These are phyloP conservation scores for Scheffersomyces titani DNA, from an alignment of 1,139 yeast genomes.

Conservation along the genomic window DNA sequence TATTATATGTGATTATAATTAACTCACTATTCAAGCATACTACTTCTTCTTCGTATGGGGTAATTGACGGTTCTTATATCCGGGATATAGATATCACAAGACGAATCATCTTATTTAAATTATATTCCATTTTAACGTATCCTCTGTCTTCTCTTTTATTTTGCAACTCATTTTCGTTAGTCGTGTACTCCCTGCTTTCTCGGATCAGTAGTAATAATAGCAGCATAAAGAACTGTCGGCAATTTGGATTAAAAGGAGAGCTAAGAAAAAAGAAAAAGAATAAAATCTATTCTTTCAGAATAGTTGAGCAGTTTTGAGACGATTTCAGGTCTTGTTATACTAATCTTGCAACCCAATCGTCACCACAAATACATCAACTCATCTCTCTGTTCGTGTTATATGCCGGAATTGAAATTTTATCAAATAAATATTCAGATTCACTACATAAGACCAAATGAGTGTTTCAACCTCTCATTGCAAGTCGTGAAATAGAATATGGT, in stretches of 20 bases:
- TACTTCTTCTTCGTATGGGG: too few relatives aligned
- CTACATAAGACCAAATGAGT: constrained; percentile 5
- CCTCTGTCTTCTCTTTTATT: too few relatives aligned
- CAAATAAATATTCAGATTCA: not conserved
- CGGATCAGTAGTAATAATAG: not conserved
- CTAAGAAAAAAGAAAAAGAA: not conserved
- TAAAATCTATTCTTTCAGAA: not conserved
- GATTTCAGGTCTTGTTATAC: not conserved
- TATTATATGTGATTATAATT: too few relatives aligned
- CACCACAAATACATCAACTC: not conserved
- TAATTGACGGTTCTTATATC: too few relatives aligned
- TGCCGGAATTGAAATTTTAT: not conserved
- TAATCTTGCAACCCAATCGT: not conserved
- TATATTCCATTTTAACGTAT: too few relatives aligned
- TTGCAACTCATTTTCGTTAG: too few relatives aligned
- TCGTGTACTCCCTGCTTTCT: too few relatives aligned
- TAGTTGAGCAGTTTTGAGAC: not conserved
- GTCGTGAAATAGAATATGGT: constrained; percentile 20
- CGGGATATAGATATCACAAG: too few relatives aligned
- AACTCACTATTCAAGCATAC: too few relatives aligned
- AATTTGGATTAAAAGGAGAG: not conserved
- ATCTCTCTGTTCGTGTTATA: not conserved
- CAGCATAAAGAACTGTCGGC: not conserved
- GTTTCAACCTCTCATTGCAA: not conserved
- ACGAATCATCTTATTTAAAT: too few relatives aligned